These are phyloP conservation scores for Carex arenaria DNA, from an alignment of 202 grass and related monocot genomes.

Conservation along the genomic window DNA sequence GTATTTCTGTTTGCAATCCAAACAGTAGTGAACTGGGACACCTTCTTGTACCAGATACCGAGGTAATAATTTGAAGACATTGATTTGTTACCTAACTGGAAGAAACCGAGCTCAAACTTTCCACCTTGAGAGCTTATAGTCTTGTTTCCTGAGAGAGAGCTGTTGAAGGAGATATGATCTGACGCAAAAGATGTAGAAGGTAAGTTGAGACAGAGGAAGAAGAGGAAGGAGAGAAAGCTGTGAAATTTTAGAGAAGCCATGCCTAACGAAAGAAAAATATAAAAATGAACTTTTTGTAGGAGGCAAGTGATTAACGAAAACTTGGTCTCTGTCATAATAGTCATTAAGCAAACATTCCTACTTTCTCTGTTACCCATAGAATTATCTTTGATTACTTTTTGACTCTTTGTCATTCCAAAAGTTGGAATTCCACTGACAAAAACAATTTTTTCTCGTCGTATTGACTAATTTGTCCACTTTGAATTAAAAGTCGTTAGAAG, in stretches of 20 bases:
- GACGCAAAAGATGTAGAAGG: background rate
- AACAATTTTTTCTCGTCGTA: no score
- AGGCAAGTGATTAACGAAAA: no score
- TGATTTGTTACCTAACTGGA: background rate
- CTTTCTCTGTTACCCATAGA: no score
- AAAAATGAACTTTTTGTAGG: no score
- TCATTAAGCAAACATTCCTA: no score
- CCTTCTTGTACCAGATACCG: conserved; percentile 46
- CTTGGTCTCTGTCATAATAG: no score
- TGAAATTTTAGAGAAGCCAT: background rate
- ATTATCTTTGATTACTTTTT: no score
- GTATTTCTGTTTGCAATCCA: conserved; percentile 44
- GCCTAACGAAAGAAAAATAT: no score
- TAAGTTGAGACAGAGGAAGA: background rate
- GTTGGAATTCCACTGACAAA: no score
- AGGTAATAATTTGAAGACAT: conserved; percentile 17
- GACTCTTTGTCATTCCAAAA: no score
- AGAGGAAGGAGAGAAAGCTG: background rate
- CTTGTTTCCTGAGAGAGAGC: background rate
- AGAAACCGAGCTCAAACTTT: background rate
- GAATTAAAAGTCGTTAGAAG: no score
- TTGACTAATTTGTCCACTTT: no score
- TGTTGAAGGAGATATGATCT: background rate
- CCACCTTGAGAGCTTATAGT: background rate
- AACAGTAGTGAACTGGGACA: conserved; percentile 4